These are phyloP conservation scores for Symmetrospora coprosmae DNA, from an alignment of 768 basidiomycete genomes.

Conservation along the genomic window DNA sequence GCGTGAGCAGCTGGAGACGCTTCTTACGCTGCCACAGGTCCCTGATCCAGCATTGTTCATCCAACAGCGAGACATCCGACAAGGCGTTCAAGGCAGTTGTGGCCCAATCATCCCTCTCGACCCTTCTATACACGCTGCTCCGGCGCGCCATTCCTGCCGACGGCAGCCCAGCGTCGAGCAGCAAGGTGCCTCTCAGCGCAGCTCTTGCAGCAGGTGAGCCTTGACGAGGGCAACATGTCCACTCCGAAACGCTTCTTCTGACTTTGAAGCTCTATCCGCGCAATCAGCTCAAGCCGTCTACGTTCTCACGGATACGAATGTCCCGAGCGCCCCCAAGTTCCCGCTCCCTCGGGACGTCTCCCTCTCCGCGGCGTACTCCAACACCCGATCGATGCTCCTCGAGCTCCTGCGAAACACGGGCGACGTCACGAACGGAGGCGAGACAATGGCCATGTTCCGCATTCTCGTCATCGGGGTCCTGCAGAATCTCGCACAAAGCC, in stretches of 20 bases:
- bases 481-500: slow-evolving; percentile 3
- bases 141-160: slow-evolving; percentile 3
- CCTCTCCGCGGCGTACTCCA: slow-evolving; percentile 3
- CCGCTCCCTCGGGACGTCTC: slow-evolving; percentile 10
- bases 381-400: slow-evolving; percentile 6
- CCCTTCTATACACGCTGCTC: slow-evolving; percentile 6
- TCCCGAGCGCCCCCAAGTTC: slow-evolving; percentile 9
- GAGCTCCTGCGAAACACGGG: not conserved
- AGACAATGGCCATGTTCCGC: not conserved
- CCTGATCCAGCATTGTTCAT: not conserved
- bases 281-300: slow-evolving; percentile 12
- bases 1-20: slow-evolving; percentile 5
- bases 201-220: slow-evolving; percentile 12
- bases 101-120: not conserved
- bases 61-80: slow-evolving; percentile 13
- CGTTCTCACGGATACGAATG: slow-evolving; percentile 10
- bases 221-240: not conserved
- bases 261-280: not conserved
- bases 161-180: not conserved
- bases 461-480: slow-evolving; percentile 5
- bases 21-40: not conserved
- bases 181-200: slow-evolving; percentile 7
- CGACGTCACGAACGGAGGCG: not conserved
- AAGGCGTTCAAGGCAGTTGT: slow-evolving; percentile 20
- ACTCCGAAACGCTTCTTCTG: not conserved